Evolutionary conservation across 371 early-diverging fungal genomes (phyloP).

Genomic region (Phascolomyces articulosus): DNA sequence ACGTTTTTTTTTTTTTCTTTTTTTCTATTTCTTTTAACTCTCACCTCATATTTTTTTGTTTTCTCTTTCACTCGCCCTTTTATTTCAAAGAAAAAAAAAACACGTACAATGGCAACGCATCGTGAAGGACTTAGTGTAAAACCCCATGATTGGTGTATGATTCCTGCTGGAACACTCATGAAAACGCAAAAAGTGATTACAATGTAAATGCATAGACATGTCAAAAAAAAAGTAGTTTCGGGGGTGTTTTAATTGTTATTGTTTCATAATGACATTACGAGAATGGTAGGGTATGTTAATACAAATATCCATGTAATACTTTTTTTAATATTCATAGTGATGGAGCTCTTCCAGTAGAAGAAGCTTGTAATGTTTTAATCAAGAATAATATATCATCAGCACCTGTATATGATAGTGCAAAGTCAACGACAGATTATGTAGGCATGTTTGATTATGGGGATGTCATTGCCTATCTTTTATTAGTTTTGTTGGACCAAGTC

Average conservation of each 20-base stretch:
- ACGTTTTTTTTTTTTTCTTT: too few species aligned
- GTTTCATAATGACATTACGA: too few species aligned
- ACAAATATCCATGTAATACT: too few species aligned
- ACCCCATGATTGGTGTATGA: slow-evolving; percentile 61
- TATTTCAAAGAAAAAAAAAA: background rate
- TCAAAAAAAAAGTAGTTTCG: too few species aligned
- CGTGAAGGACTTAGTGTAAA: slow-evolving; percentile 64
- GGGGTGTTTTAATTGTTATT: too few species aligned
- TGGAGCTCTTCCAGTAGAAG: slow-evolving; percentile 47
- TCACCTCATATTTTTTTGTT: too few species aligned
- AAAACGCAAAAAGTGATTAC: slow-evolving; percentile 56
- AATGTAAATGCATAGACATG: slow-evolving; percentile 58
- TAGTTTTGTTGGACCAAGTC: slow-evolving; percentile 32
- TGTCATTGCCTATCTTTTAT: slow-evolving; percentile 52
- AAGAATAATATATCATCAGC: slow-evolving; percentile 67
- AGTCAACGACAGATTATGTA: slow-evolving; percentile 47
- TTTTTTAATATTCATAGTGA: too few species aligned
- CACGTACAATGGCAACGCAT: slow-evolving; percentile 28
- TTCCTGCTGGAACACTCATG: slow-evolving; percentile 50
- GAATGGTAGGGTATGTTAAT: too few species aligned
- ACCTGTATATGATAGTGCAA: slow-evolving; percentile 69
- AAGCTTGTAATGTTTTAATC: slow-evolving; percentile 48
- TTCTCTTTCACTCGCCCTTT: background rate
- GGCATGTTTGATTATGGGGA: slow-evolving; percentile 92
- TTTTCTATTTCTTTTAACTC: too few species aligned